These are phyloP conservation scores for Penicillium sumatraense DNA, from an alignment of 2,329 filamentous ascomycete species.

Conservation along the genomic window DNA sequence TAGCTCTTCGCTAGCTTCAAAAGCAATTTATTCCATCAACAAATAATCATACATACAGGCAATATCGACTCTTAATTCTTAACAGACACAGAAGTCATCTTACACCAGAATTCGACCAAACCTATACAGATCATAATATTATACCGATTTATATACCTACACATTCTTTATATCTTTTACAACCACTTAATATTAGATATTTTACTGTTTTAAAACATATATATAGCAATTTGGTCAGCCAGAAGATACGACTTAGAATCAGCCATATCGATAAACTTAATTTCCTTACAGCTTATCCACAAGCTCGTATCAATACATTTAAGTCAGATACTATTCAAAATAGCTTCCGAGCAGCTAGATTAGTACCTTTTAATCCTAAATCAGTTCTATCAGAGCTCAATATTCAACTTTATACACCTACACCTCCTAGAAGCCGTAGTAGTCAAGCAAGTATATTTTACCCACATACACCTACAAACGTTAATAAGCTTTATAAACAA, in stretches of 20 bases:
- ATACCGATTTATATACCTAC: constrained; percentile 3
- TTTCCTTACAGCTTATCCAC: not conserved
- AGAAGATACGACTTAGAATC: not conserved
- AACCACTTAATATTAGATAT: too few relatives aligned
- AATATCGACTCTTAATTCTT: constrained; percentile 1
- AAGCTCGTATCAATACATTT: not conserved
- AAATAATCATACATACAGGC: not conserved
- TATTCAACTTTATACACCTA: not conserved
- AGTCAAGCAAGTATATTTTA: not conserved
- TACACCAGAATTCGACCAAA: constrained; percentile 1
- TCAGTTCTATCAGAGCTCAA: too few relatives aligned
- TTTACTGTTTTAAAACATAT: too few relatives aligned
- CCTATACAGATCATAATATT: not conserved
- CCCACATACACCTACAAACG: not conserved
- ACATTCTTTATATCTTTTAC: not conserved
- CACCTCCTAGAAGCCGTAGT: not conserved
- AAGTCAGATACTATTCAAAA: not conserved
- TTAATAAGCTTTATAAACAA: not conserved
- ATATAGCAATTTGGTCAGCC: not conserved
- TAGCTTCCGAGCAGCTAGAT: not conserved
- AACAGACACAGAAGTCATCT: not conserved
- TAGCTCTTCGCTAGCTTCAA: constrained; percentile 1
- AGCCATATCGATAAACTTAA: not conserved
- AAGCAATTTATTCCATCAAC: not conserved
- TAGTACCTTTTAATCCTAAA: not conserved